Base-by-base conservation (phyloP, 768 basidiomycete genomes). In the Flagelloscypha sp. region DNA sequence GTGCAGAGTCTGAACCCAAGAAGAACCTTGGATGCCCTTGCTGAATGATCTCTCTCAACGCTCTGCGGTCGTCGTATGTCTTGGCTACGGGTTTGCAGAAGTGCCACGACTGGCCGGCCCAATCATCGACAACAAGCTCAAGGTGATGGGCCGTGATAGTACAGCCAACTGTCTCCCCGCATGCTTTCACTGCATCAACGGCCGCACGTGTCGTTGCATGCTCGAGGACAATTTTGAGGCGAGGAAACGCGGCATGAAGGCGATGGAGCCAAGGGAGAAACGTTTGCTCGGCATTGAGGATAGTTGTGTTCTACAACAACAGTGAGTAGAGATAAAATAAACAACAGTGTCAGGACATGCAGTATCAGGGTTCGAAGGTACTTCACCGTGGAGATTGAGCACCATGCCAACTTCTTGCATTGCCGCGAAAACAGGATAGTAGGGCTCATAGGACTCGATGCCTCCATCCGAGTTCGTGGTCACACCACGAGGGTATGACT, bases 61-160 rank as follows among this genome's bases (percentile, higher is more conserved):
- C 90, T 48, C 75, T 58, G 11, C 94, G 72, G 55, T 99, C 95
- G 45, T 84, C 81, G 2, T 94, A 94, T 55, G 77, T 92, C 60
- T 99, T 99, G 9, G 95, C 92, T 15, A 99, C 84, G 0, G 95
- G 95, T 58, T 98, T 99, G 68, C 95, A 98, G 61, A 84, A 99
- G 51, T 94, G 76, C 74, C 85, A 90, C 2, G 87, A 76, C 56
- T 98, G 90, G 2, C 92, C 88, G 2, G 92, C 92, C 79, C 93
- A 97, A 48, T 92, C 86, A 58, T 99, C 94, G 3, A 97, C 88
- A 5, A 87, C 95, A 32, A 99, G 70, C 19, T 74, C 79, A 29
- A 99, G 76, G 55, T 99, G 95, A 58, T 99, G 95, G 1, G 93
- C 85, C 2, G 95, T 99, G 58, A 99, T 97, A 7, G 90, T 87